Base-by-base conservation (phyloP, 2,329 filamentous ascomycete species). In the Fusarium sp. region DNA sequence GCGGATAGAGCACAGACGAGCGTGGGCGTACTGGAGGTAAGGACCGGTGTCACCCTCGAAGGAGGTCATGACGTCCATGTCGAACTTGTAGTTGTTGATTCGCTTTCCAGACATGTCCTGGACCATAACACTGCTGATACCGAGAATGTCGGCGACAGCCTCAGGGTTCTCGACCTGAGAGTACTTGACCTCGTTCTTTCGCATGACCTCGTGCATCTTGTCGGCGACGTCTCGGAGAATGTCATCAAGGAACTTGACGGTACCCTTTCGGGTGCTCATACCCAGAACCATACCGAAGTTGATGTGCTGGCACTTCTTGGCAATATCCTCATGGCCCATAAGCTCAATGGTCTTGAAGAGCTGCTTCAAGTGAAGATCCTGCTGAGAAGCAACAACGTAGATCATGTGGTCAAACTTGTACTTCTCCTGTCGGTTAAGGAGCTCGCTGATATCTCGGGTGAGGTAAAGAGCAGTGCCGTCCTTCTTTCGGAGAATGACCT, bases 131-230 rank as follows among this genome's bases (percentile, higher is more conserved):
- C 92, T 92, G 70, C 92, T 94, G 78, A 98, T 98, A 69, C 95
- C 96, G 5, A 98, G 87, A 13, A 88, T 93, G 82, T 98, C 96
- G 66, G 96, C 94, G 12, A 91, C 92, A 58, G 88, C 87, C 58
- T 89, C 90, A 1, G 95, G 95, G 79, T 98, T 86, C 76, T 91
- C 92, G 22, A 99, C 91, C 81, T 98, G 94, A 60, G 89, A 83
- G 81, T 98, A 99, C 85, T 99, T 99, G 77, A 87, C 86, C 75
- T 92, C 87, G 80, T 98, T 98, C 84, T 91, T 92, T 81, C 85
- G 89, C 96, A 99, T 99, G 54, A 97, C 93, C 67, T 97, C 93
- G 85, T 98, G 95, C 96, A 99, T 99, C 82, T 94, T 93, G 58
- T 98, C 95, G 75, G 89, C 91, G 10, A 97, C 94, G 74, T 94